Evolutionary conservation across 2,329 filamentous ascomycete species (phyloP).

Genomic region (Daldinia eschscholtzii): DNA sequence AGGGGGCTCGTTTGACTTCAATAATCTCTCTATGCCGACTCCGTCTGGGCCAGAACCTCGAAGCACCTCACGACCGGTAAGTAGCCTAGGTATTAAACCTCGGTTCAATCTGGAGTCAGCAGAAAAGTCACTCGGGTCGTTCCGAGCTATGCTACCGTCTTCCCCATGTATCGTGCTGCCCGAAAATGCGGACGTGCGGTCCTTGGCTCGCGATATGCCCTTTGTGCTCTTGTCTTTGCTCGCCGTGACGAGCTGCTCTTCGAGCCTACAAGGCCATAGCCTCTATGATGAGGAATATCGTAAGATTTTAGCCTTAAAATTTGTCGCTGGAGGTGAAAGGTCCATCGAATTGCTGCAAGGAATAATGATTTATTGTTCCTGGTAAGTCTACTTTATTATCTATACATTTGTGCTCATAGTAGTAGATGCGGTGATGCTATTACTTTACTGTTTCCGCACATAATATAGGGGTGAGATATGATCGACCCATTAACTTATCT

Average conservation of each 20-base stretch:
- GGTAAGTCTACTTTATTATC: conserved; percentile 56
- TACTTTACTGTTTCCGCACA: neutral
- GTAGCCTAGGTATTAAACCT: conserved; percentile 61
- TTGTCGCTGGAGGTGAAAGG: conserved; percentile 68
- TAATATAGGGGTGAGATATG: neutral
- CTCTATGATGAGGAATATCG: conserved; percentile 70
- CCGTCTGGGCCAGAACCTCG: conserved; percentile 49
- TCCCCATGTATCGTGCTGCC: conserved; percentile 61
- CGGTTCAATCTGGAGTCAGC: conserved; percentile 69
- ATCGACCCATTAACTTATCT: conserved; percentile 10
- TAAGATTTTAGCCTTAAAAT: conserved; percentile 67
- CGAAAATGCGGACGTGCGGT: conserved; percentile 58
- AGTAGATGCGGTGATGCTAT: neutral
- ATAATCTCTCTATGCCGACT: conserved; percentile 46
- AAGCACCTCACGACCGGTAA: conserved; percentile 53
- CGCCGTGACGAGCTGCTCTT: conserved; percentile 62
- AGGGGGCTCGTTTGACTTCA: conserved; percentile 46
- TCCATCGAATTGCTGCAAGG: conserved; percentile 69
- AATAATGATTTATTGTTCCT: conserved; percentile 68
- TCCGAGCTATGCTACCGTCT: conserved; percentile 56
- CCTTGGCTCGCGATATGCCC: conserved; percentile 61
- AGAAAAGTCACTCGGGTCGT: conserved; percentile 59
- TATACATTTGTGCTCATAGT: neutral
- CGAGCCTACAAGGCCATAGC: conserved; percentile 63
- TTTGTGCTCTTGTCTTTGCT: conserved; percentile 68